phyloP scores from a whole-genome alignment of 495 filamentous ascomycete species.

The Trichoderma erinaceum region DNA sequence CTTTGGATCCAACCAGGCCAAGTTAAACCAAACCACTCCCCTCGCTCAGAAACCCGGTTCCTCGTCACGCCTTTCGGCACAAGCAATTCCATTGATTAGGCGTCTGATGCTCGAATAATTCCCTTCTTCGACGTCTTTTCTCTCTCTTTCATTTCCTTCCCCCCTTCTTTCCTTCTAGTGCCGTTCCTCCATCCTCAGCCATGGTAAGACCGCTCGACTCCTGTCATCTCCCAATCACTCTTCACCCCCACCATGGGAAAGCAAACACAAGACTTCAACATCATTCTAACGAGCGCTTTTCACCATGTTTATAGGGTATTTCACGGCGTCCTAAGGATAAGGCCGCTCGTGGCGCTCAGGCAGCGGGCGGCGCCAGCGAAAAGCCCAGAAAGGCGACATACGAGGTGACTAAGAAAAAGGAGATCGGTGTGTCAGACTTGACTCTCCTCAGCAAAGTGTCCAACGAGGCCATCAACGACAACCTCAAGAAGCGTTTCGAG shows the following conservation, averaged over 20 bases:
- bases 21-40: neutral
- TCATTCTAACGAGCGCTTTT: slow-evolving; percentile 4
- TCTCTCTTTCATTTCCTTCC: neutral
- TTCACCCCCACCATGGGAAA: neutral
- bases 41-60: neutral
- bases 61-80: slow-evolving; percentile 2
- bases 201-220: slow-evolving; percentile 9
- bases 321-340: slow-evolving; percentile 51
- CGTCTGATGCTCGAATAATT: slow-evolving; percentile 11
- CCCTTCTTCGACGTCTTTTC: neutral
- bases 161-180: neutral
- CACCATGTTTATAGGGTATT: slow-evolving; percentile 40
- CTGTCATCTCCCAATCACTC: neutral
- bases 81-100: neutral
- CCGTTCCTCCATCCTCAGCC: neutral
- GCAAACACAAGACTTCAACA: neutral
- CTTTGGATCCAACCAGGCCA: neutral
- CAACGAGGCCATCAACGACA: slow-evolving; percentile 98
- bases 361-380: slow-evolving; percentile 46
- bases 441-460: slow-evolving; percentile 97
- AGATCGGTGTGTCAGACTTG: slow-evolving; percentile 96
- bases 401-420: slow-evolving; percentile 96
- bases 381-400: slow-evolving; percentile 88
- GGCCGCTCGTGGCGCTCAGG: slow-evolving; percentile 62
- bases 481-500: slow-evolving; percentile 94